Percentiles rank a stretch among this genome's conserved stretches.
These are phyloP conservation scores for Guyanaporus albipodus DNA, from an alignment of 768 basidiomycete genomes.

Conservation along the genomic window DNA sequence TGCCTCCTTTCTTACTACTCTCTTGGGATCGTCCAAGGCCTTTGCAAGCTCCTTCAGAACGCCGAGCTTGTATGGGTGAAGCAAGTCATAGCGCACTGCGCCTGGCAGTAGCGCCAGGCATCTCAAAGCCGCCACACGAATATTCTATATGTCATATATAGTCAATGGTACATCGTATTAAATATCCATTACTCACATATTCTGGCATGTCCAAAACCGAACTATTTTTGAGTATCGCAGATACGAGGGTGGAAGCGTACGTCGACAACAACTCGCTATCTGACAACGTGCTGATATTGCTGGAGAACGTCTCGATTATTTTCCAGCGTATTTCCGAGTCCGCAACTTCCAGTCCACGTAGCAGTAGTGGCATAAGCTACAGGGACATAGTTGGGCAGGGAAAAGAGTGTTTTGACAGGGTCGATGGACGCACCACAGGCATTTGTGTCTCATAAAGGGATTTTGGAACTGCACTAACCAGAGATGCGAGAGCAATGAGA, in stretches of 20 bases:
- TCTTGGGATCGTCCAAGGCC: conserved; percentile 85
- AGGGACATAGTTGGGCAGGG: neutral
- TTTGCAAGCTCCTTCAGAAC: conserved; percentile 74
- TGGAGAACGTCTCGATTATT: conserved; percentile 75
- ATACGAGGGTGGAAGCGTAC: conserved; percentile 68
- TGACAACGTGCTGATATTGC: conserved; percentile 60
- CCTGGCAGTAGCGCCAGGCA: conserved; percentile 73
- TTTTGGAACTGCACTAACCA: conserved; percentile 79
- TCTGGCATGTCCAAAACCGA: conserved; percentile 48
- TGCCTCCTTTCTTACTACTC: conserved; percentile 79
- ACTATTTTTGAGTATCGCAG: conserved; percentile 67
- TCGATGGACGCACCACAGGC: conserved; percentile 43
- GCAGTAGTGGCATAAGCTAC: conserved; percentile 84
- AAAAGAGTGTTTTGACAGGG: neutral
- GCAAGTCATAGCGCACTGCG: conserved; percentile 73
- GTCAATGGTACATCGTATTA: neutral
- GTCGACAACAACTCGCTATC: conserved; percentile 53
- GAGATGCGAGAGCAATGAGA: conserved; percentile 77
- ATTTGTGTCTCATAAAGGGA: conserved; percentile 69
- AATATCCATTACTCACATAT: conserved; percentile 40
- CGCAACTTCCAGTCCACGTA: conserved; percentile 78
- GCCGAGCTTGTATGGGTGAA: conserved; percentile 73
- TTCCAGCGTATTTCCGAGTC: conserved; percentile 70
- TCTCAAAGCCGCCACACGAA: conserved; percentile 70
- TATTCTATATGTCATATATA: conserved; percentile 46